phyloP scores from a whole-genome alignment of 805 yeast species.

The Ogataea thermomethanolica region DNA sequence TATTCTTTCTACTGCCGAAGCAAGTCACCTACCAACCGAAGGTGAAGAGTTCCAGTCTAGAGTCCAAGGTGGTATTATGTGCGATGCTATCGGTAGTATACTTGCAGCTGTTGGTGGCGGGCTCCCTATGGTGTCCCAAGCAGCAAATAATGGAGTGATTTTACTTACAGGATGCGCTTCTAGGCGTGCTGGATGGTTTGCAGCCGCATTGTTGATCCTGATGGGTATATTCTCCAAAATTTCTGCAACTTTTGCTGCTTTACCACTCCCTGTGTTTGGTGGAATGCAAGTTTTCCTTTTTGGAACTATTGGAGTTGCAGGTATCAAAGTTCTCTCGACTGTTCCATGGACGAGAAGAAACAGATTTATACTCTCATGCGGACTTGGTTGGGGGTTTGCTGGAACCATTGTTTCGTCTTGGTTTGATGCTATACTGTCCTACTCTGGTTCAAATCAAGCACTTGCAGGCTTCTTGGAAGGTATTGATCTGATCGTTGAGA shows the following conservation, averaged over 20 bases:
- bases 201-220: conserved; percentile 61
- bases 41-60: conserved; percentile 73
- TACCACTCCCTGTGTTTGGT: conserved; percentile 67
- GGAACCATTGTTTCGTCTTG: conserved; percentile 38
- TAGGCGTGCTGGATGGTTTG: conserved; percentile 41
- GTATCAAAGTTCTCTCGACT: conserved; percentile 32
- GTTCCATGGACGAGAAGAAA: conserved; percentile 38
- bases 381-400: conserved; percentile 42
- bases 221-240: conserved; percentile 80
- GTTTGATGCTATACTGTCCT: conserved; percentile 40
- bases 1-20: conserved; percentile 84
- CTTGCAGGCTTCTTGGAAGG: conserved; percentile 42
- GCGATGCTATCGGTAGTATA: conserved; percentile 72
- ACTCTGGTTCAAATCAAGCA: conserved; percentile 35
- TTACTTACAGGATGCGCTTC: conserved; percentile 80
- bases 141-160: conserved; percentile 86
- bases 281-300: conserved; percentile 56
- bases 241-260: conserved; percentile 70
- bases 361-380: conserved; percentile 42
- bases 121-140: conserved; percentile 78
- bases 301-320: conserved; percentile 35
- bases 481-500: conserved; percentile 42
- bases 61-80: conserved; percentile 78
- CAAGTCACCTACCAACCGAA: conserved; percentile 68
- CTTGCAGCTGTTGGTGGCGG: conserved; percentile 68